Percentiles rank a stretch among this genome's conserved stretches.
These are phyloP conservation scores for Monosporozyma yasuniensis DNA, from an alignment of 805 yeast genomes.

Conservation along the genomic window DNA sequence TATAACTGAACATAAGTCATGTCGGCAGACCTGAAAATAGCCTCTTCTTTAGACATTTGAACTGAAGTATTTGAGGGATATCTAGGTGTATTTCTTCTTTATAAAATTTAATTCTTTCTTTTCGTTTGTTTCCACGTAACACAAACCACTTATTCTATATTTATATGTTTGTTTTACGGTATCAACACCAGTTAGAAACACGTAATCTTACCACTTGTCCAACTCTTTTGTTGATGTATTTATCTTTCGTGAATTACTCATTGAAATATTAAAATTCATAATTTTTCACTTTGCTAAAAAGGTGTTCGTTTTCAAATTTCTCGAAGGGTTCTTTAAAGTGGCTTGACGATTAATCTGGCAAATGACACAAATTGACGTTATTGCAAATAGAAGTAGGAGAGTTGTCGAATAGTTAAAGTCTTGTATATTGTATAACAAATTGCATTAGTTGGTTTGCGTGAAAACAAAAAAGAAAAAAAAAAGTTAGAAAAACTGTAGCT, in stretches of 20 bases:
- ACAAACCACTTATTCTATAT: not conserved
- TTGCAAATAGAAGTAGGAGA: too few relatives aligned
- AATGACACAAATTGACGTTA: not conserved
- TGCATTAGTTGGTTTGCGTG: too few relatives aligned
- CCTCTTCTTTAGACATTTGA: slow-evolving; percentile 25
- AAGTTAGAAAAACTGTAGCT: too few relatives aligned
- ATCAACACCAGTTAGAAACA: not conserved
- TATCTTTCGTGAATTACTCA: not conserved
- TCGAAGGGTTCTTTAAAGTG: not conserved
- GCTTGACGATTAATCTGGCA: not conserved
- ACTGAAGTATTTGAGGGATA: not conserved
- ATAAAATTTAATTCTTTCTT: not conserved
- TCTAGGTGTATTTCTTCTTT: not conserved
- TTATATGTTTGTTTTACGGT: not conserved
- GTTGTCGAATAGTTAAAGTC: too few relatives aligned
- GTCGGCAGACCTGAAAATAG: slow-evolving; percentile 69
- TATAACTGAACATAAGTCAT: slow-evolving; percentile 92
- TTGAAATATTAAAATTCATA: not conserved
- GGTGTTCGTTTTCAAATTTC: not conserved
- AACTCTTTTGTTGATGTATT: not conserved
- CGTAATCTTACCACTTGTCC: not conserved
- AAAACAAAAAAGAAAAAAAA: too few relatives aligned
- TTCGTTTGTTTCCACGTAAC: not conserved
- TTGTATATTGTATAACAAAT: too few relatives aligned
- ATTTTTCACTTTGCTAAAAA: slow-evolving; percentile 1